phyloP scores from a whole-genome alignment of 2,329 filamentous ascomycete genomes.

The Pleomassaria siparia region DNA sequence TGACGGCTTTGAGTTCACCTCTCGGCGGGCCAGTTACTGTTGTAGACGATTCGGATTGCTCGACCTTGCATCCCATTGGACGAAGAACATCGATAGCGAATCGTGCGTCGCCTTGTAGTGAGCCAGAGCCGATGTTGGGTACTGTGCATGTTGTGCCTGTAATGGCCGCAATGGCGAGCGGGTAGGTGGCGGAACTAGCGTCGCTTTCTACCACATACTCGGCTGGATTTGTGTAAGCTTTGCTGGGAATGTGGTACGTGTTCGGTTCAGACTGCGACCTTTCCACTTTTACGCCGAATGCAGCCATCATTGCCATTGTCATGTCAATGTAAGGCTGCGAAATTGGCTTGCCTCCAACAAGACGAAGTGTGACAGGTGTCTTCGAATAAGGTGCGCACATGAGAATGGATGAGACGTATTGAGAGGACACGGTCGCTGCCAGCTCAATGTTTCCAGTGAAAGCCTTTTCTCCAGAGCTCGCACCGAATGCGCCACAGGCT shows the following conservation, averaged over 20 bases:
- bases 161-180: slow-evolving; percentile 89
- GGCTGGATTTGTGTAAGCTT: slow-evolving; percentile 76
- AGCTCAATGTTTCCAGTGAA: slow-evolving; percentile 80
- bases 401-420: slow-evolving; percentile 94
- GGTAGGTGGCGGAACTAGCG: slow-evolving; percentile 96
- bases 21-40: slow-evolving; percentile 85
- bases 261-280: slow-evolving; percentile 77
- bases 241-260: slow-evolving; percentile 91
- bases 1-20: slow-evolving; percentile 72
- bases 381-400: slow-evolving; percentile 98
- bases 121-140: slow-evolving; percentile 90
- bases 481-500: slow-evolving; percentile 60
- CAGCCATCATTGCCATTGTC: slow-evolving; percentile 96
- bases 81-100: slow-evolving; percentile 88
- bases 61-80: slow-evolving; percentile 91
- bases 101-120: slow-evolving; percentile 89
- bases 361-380: slow-evolving; percentile 81
- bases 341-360: slow-evolving; percentile 96
- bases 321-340: slow-evolving; percentile 98
- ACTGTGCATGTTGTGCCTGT: slow-evolving; percentile 94
- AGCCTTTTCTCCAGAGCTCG: slow-evolving; percentile 66
- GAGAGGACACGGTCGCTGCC: slow-evolving; percentile 94
- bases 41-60: slow-evolving; percentile 82
- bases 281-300: slow-evolving; percentile 81
- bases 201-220: slow-evolving; percentile 95